Base-by-base conservation (phyloP, 1,139 yeast genomes). In the Debaryomyces nepalensis region DNA sequence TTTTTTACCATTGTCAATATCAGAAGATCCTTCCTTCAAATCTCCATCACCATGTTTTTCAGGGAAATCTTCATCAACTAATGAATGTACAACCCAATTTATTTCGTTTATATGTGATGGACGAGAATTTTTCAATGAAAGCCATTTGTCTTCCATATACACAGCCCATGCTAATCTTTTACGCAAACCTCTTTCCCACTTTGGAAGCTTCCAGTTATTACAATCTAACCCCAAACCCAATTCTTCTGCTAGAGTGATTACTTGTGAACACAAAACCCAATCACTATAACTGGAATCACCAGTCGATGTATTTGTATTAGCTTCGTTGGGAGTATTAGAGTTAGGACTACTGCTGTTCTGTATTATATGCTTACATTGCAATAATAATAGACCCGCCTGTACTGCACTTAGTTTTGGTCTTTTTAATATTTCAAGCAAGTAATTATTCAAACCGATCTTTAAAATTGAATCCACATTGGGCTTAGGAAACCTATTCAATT, bases 101-200 rank as follows among this genome's bases (percentile, higher is more conserved):
- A 71, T 64, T 9, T 81, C 82, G 43, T 79, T 68, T 5, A 80
- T 75, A 63, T 88, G 96, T 0, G 95, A 82, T 1, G 95, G 95
- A 36, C 96, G 69, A 0, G 91, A 79, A 56, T 88, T 93, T 45
- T 81, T 79, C 33, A 89, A 65, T 0, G 95, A 71, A 4, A 84
- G 72, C 97, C 97, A 90, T 58, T 89, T 88, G 55, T 88, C 96
- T 61, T 88, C 95, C 43, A 86, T 71, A 73, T 81, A 89, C 1
- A 88, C 95, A 0, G 97, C 96, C 97, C 97, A 90, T 0, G 96
- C 96, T 39, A 90, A 65, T 43, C 97, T 71, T 53, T 88, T 79
- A 40, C 97, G 71, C 36, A 90, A 65, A 2, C 95, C 93, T 41
- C 95, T 73, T 58, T 90, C 97, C 97, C 97, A 90, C 53, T 85